Base-by-base conservation (phyloP, 768 basidiomycete genomes). In the Podaxis sp. region DNA sequence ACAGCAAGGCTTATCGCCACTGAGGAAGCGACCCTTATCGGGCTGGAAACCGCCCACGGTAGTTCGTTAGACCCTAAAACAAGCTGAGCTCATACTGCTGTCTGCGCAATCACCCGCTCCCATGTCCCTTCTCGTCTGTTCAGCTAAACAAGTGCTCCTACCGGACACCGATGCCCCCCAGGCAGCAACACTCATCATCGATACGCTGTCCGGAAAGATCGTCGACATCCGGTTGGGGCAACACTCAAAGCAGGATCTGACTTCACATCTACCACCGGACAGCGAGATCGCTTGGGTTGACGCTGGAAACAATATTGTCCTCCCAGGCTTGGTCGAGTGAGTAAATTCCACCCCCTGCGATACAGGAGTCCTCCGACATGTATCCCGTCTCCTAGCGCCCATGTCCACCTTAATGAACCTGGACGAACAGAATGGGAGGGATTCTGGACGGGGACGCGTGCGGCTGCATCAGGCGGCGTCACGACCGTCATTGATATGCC, bases 401-500 rank as follows among this genome's bases (percentile, higher is more conserved):
- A 97, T 70, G 95, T 96, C 25, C 95, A 97, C 74, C 83, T 96
- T 59, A 96, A 96, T 74, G 93, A 96, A 69, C 95, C 94, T 7
- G 95, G 95, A 12, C 86, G 95, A 25, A 93, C 93, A 2, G 87
- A 90, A 63, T 97, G 95, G 95, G 95, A 97, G 71, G 95, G 95
- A 0, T 96, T 97, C 72, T 85, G 82, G 76, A 92, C 93, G 0
- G 95, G 94, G n/a, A 96, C 95, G 1, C 77, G 80, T 59, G 96
- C 96, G 19, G 96, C 96, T 1, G 86, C 88, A 1, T 90, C 94
- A 1, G 96, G 96, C 22, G 97, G 96, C 6, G 86, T 98, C n/a
- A 98, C 96, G 7, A 93, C 94, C 5, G 79, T 98, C 22, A 89
- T 98, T 36, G 97, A 98, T 76, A 99, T 98, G 96, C 97, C 96